Evolutionary conservation across 2,329 filamentous ascomycete genomes (phyloP).

Genomic region (Didymella keratinophila): DNA sequence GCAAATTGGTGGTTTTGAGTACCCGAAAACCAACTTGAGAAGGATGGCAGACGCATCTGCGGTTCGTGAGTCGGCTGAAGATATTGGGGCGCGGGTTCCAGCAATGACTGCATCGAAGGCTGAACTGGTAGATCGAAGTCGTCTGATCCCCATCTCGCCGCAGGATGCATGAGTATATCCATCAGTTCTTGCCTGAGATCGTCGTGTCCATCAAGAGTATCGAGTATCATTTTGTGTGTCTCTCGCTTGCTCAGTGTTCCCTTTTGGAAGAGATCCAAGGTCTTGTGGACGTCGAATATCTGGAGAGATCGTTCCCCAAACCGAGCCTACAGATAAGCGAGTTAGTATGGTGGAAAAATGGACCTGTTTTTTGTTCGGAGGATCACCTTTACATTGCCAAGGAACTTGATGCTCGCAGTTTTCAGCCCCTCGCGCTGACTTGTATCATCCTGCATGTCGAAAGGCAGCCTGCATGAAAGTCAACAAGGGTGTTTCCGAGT

Average conservation of each 20-base stretch:
- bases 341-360: neutral
- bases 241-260: conserved; percentile 34
- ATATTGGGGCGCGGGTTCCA: conserved; percentile 26
- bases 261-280: conserved; percentile 28
- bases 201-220: conserved; percentile 27
- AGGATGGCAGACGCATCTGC: conserved; percentile 30
- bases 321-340: conserved; percentile 21
- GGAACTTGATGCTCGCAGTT: conserved; percentile 25
- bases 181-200: conserved; percentile 36
- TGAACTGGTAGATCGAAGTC: conserved; percentile 28
- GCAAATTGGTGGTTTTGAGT: conserved; percentile 3
- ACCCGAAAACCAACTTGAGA: conserved; percentile 23
- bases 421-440: conserved; percentile 1
- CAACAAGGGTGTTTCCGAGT: neutral
- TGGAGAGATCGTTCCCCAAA: conserved; percentile 38
- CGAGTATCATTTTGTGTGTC: conserved; percentile 27
- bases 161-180: conserved; percentile 34
- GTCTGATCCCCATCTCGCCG: conserved; percentile 30
- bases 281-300: conserved; percentile 24
- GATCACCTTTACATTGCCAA: conserved; percentile 32
- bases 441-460: conserved; percentile 8
- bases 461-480: conserved; percentile 10
- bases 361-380: neutral
- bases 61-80: conserved; percentile 39
- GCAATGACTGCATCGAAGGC: neutral